Conservation (phyloP, 2,329 filamentous ascomycete species). For the Pestalotiopsis sp. region DNA sequence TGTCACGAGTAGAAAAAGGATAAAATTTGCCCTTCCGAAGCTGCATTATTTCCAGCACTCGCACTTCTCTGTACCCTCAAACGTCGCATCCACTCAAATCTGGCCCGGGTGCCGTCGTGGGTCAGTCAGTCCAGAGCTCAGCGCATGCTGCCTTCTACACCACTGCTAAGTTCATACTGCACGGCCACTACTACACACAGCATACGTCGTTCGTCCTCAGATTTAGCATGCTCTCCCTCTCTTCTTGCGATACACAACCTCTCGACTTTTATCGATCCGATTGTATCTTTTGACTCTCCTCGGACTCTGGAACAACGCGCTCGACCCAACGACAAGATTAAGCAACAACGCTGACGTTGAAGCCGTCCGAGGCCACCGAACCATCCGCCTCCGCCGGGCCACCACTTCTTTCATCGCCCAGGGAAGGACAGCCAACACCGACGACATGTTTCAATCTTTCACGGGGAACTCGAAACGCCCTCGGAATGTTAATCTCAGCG, state of each 20-base stretch:
- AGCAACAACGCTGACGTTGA: not conserved
- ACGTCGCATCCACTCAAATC: not conserved
- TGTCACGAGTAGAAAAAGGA: not conserved
- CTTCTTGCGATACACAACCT: not conserved
- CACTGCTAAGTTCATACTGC: not conserved
- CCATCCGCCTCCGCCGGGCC: not conserved
- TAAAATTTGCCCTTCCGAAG: not conserved
- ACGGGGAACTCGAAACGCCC: conserved; percentile 83
- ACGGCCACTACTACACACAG: not conserved
- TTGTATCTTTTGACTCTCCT: not conserved
- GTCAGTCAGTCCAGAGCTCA: not conserved
- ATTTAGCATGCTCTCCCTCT: not conserved
- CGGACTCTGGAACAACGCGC: not conserved
- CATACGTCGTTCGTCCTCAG: too few species aligned
- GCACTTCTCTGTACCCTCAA: not conserved
- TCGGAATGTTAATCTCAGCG: conserved; percentile 92
- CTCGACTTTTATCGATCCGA: not conserved
- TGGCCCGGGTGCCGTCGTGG: not conserved
- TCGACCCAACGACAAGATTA: not conserved
- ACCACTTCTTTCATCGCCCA: not conserved
- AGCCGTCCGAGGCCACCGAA: not conserved
- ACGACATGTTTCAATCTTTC: conserved; percentile 85
- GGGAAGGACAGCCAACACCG: not conserved
- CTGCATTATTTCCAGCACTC: not conserved
- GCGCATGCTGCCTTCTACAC: not conserved